Conservation (phyloP, 2,329 filamentous ascomycete species). For the Aspergillus hortae region DNA sequence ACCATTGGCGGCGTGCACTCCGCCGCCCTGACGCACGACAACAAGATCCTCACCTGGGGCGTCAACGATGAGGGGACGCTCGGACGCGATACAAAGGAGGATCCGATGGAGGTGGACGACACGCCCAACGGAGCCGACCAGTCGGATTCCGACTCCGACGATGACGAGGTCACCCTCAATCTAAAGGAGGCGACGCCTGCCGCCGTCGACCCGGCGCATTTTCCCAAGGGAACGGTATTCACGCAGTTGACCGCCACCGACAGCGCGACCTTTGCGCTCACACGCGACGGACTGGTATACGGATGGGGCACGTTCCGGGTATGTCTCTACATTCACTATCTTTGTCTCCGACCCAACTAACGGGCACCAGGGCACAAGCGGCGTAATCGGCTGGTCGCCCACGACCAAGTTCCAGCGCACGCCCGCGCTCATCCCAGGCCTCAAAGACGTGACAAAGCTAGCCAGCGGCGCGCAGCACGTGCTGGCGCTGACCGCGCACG, state of each 20-base stretch:
- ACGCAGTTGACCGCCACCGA: constrained; percentile 69
- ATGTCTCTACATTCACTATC: constrained; percentile 24
- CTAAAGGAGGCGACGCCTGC: constrained; percentile 67
- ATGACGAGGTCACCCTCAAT: constrained; percentile 62
- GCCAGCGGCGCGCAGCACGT: constrained; percentile 68
- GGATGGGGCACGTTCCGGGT: constrained; percentile 81
- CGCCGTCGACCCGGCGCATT: constrained; percentile 50
- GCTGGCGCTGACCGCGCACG: constrained; percentile 63
- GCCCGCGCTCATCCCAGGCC: constrained; percentile 45
- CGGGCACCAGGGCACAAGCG: constrained; percentile 50
- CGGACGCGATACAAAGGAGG: constrained; percentile 60
- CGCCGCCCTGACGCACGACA: constrained; percentile 70
- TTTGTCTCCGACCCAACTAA: background rate
- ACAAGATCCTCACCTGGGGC: constrained; percentile 82
- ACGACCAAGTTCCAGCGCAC: constrained; percentile 39
- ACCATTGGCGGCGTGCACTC: constrained; percentile 71
- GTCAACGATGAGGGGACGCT: constrained; percentile 80
- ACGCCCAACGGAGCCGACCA: constrained; percentile 16
- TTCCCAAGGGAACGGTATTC: constrained; percentile 61
- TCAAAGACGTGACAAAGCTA: constrained; percentile 64
- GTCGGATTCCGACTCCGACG: constrained; percentile 38
- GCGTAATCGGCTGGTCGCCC: constrained; percentile 53
- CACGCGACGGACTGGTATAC: constrained; percentile 70
- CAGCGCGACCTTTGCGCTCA: constrained; percentile 72
- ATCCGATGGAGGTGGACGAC: constrained; percentile 46